Percentiles rank a stretch among this genome's conserved stretches.
Evolutionary conservation across 139 green algal species (phyloP).

Genomic region (Ulvella scutata): DNA sequence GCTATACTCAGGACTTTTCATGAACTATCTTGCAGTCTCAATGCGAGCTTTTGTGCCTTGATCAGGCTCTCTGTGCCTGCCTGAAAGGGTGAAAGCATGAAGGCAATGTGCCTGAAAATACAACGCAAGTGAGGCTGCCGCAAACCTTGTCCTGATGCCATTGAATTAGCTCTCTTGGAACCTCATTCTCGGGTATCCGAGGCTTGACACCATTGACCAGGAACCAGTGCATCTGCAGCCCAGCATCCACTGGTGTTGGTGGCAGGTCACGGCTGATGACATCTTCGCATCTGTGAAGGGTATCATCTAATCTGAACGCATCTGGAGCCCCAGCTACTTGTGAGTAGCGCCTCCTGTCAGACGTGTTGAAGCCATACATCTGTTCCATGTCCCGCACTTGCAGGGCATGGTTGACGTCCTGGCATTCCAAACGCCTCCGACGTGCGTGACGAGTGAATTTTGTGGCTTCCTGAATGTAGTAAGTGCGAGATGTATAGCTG

Average conservation of each 20-base stretch:
- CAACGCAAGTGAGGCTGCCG: neutral
- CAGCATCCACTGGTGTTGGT: constrained; percentile 45
- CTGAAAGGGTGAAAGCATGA: too few species aligned
- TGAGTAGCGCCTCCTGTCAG: neutral
- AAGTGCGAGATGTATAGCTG: neutral
- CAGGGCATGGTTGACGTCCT: constrained; percentile 70
- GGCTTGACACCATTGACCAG: constrained; percentile 79
- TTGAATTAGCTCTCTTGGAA: neutral
- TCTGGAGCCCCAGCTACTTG: neutral
- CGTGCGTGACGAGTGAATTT: constrained; percentile 79
- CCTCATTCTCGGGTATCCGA: constrained; percentile 69
- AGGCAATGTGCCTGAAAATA: neutral
- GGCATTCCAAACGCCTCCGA: constrained; percentile 44
- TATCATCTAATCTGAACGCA: neutral
- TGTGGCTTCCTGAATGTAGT: constrained; percentile 46
- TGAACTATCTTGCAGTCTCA: too few species aligned
- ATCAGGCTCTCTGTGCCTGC: too few species aligned
- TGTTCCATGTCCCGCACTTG: constrained; percentile 53
- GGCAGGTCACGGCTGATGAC: constrained; percentile 30
- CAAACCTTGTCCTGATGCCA: constrained; percentile 2
- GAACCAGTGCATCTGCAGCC: constrained; percentile 74
- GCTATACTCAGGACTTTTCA: too few species aligned
- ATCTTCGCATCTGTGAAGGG: neutral
- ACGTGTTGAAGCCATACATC: neutral
- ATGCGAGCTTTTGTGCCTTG: too few species aligned